Evolutionary conservation across 352 stramenopile genomes (phyloP), one percentile per base, ranked within the genome.

Genomic region (Phytophthora ohioensis): DNA sequence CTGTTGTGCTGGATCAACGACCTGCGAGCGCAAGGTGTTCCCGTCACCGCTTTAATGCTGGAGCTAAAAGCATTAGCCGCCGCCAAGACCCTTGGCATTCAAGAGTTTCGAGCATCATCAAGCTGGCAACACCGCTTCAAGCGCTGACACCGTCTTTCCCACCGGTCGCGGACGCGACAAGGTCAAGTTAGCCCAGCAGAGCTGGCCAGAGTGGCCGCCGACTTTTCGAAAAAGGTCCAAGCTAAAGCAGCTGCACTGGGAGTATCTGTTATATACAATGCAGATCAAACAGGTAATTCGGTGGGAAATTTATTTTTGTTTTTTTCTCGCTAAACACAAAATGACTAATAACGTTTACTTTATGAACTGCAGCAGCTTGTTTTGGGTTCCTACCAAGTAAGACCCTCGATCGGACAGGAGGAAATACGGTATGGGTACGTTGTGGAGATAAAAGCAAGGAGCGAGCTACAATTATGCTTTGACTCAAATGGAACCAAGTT

Each of bases 231-330:
- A 13, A 45, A 41, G 15, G 30, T 62, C 1, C n/a, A 51, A 10
- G 31, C 55, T 43, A 62, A 51, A 53, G n/a, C 15, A 13, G 41
- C 41, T 10, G 32, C 46, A 10, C 32, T 62, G 15, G 42, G 55
- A n/a, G 31, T 62, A 32, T 43, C 31, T 8, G 42, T 42, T 53
- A 42, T 62, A 62, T 53, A 62, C 4, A 42, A 62, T 52, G 39
- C 55, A 31, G n/a, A 57, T 8, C 51, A 57, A 45, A 46, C 15
- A 13, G 32, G 49, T 45, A 57, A 32, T 43, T 34, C 6, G 1
- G 21, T 27, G 21, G 21, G 21, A 27, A 27, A 27, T 27, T 27
- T 27, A 27, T 27, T 2, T 27, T 27, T 2, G 21, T 27, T 27
- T 27, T 27, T 27, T 27, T 2, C 21, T 27, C 21, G 21, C 21